Base-by-base conservation (phyloP, 1,139 yeast genomes). In the Taiozyma sp. region DNA sequence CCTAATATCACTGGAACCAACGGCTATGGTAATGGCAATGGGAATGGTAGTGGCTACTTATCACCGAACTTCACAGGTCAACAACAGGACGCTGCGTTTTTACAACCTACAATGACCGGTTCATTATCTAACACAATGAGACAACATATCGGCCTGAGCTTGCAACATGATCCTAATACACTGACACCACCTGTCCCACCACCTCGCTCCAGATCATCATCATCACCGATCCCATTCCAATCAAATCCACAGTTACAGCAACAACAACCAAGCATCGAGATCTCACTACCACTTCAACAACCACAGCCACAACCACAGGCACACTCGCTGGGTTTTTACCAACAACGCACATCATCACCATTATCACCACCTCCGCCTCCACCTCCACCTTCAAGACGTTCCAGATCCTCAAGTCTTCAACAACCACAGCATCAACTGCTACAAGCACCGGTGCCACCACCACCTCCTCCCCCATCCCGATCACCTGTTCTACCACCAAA, bases 51-150 rank as follows among this genome's bases (percentile, higher is more conserved):
- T 27, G 57, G 51, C 1, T 48, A 38, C 29, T 24, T 55, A 29
- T 52, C 59, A 10, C 60, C 61, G 30, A 52, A 48, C 40, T 51
- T 45, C 29, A 56, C 55, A 4, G 58, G 54, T 2, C 36, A 34
- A 6, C 44, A 36, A 13, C 34, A 38, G 19, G 52, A 54, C 23
- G 56, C 62, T 30, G 65, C 65, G 51, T 72, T 76, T 32, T 66
- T 78, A 47, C 69, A 72, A 56, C 84, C 84, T 24, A 74, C 79
- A 51, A 74, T 77, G 69, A 78, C 83, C 0, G 83, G 84, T 0
- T 80, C 84, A 2, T 80, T 80, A 3, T 54, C 64, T 1, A 36
- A 46, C 7, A 44, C 55, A 8, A 51, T 53, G 57, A 49, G 58
- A 53, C 43, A 49, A 44, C n/a, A 43, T 27, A 32, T 24, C 23